These are phyloP conservation scores for Oldenlandia corymbosa DNA, from an alignment of 257 asterid genomes.

Conservation along the genomic window DNA sequence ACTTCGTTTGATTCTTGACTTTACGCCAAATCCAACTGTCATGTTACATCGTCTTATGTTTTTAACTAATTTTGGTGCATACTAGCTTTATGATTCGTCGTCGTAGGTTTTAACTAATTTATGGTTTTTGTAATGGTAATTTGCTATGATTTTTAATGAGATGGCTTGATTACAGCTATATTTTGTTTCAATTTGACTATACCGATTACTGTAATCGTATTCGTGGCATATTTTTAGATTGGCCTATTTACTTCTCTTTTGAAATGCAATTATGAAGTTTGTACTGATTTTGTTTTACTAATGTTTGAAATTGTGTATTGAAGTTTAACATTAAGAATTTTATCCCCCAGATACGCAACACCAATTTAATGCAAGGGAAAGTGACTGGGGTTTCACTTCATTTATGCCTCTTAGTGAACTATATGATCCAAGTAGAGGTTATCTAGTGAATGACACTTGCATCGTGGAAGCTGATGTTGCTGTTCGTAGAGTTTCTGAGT, in stretches of 20 bases:
- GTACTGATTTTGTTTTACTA: not conserved
- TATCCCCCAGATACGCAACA: constrained; percentile 59
- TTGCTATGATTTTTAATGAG: not conserved
- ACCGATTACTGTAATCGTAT: too few relatives aligned
- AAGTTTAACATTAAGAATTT: constrained; percentile 11
- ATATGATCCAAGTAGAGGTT: constrained; percentile 57
- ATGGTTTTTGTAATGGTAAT: not conserved
- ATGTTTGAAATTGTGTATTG: constrained; percentile 1
- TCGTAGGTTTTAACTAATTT: too few relatives aligned
- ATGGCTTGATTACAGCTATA: not conserved
- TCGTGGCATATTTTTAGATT: too few relatives aligned
- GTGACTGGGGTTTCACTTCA: constrained; percentile 73
- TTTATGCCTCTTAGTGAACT: constrained; percentile 68
- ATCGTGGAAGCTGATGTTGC: constrained; percentile 62
- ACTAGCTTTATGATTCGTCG: too few relatives aligned
- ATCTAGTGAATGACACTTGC: constrained; percentile 53
- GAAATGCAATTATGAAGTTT: not conserved
- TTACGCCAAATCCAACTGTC: not conserved
- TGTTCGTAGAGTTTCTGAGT: constrained; percentile 54
- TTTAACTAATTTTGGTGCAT: not conserved
- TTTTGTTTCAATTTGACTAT: too few relatives aligned
- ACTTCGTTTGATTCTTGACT: too few relatives aligned
- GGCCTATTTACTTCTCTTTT: not conserved
- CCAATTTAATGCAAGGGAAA: constrained; percentile 59
- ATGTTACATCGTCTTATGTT: not conserved